phyloP scores from a whole-genome alignment of 1,284 basidiomycete genomes.

The Fomitopsis betulina region DNA sequence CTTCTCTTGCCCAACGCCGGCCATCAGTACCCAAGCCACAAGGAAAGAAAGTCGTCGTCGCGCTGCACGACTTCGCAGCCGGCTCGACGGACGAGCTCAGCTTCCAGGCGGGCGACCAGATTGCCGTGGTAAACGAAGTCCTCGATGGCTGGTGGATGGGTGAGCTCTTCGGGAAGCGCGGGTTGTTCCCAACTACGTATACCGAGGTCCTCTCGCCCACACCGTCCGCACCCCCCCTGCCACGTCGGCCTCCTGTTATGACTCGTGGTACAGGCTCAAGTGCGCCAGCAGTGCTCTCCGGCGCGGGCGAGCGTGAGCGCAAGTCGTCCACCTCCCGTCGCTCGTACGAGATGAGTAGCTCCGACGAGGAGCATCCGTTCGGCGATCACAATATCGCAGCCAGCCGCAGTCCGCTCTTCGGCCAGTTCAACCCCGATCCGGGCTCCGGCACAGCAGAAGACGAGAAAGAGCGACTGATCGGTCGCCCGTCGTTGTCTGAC shows the following conservation, averaged over 20 bases:
- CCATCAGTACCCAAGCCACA: slow-evolving; percentile 42
- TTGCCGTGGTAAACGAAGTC: slow-evolving; percentile 71
- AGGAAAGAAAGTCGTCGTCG: slow-evolving; percentile 52
- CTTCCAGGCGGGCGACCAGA: slow-evolving; percentile 68
- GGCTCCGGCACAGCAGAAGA: slow-evolving; percentile 18
- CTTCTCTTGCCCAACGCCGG: slow-evolving; percentile 29
- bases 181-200: slow-evolving; percentile 75
- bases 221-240: slow-evolving; percentile 24
- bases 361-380: slow-evolving; percentile 38
- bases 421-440: slow-evolving; percentile 17
- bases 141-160: slow-evolving; percentile 87
- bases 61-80: slow-evolving; percentile 63
- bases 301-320: not conserved
- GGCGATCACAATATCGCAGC: slow-evolving; percentile 37
- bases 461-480: slow-evolving; percentile 15
- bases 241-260: slow-evolving; percentile 18
- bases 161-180: slow-evolving; percentile 59
- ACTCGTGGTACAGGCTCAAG: slow-evolving; percentile 13
- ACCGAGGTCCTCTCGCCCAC: slow-evolving; percentile 45
- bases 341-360: slow-evolving; percentile 27
- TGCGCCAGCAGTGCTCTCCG: slow-evolving; percentile 9
- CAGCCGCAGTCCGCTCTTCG: slow-evolving; percentile 41
- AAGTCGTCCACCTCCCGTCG: not conserved
- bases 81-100: slow-evolving; percentile 73
- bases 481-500: slow-evolving; percentile 10